Evolutionary conservation across 2,329 filamentous ascomycete genomes (phyloP), one percentile per base, ranked within the genome.

Genomic region (Ophiosphaerella korrae): DNA sequence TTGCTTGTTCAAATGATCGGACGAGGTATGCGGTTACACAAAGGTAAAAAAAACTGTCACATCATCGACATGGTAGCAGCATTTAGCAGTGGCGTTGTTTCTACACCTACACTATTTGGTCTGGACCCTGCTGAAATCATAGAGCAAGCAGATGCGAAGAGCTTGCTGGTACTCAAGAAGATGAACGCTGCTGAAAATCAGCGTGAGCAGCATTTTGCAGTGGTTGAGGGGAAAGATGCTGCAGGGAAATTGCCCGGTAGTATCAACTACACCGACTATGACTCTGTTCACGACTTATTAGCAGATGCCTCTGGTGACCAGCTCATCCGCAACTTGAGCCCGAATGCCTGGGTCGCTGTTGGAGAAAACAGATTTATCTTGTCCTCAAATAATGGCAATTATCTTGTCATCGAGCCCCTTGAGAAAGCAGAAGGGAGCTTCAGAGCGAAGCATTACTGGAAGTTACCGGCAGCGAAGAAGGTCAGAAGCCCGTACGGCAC

Each of bases 1-100:
- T 78, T 99, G 2, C 83, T 99, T 1, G 86, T 97, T 1, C 94
- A 99, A 74, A 99, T 99, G 94, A 96, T 99, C 55, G 94, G 94
- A 0, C 84, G 94, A 63, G 94, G 94, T 4, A 89, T 99, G 85
- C 85, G 94, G 36, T 77, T 97, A 34, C 83, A 90, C 69, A 80
- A 86, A 1, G 88, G 84, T 11, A 99, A 99, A 74, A 77, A 86
- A 34, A 85, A 97, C 67, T 99, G 94, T 62, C 94, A 97, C 71
- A 81, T 99, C 52, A 95, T 99, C 65, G 94, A 99, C 73, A 92
- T 99, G 85, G 94, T 97, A 0, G 88, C 92, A 0, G 91, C 87
- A 33, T 78, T 97, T 18, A 85, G 87, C 44, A 89, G 87, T 0
- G 94, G 94, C 4, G 89, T 99, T 44, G 84, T 96, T 2, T 95